These are phyloP conservation scores for Chlorencoelia australis DNA, from an alignment of 2,329 filamentous ascomycete species.

Conservation along the genomic window DNA sequence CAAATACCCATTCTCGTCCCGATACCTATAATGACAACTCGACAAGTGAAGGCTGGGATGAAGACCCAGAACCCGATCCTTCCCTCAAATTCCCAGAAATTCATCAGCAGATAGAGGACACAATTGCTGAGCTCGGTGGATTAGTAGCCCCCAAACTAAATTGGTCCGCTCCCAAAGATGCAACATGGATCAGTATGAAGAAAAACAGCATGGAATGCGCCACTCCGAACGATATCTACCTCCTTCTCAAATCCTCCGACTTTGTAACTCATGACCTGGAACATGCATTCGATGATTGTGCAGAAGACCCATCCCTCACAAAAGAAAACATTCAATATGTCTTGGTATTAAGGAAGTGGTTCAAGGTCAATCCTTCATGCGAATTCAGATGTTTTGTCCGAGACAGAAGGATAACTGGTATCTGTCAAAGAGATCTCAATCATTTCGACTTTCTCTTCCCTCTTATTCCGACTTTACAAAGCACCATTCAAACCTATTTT, in stretches of 20 bases:
- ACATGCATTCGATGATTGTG: slow-evolving; percentile 77
- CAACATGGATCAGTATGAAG: slow-evolving; percentile 78
- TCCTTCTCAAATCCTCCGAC: slow-evolving; percentile 87
- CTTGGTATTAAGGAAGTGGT: slow-evolving; percentile 78
- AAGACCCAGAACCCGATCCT: slow-evolving; percentile 26
- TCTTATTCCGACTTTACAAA: slow-evolving; percentile 55
- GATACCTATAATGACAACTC: slow-evolving; percentile 29
- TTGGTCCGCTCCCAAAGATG: slow-evolving; percentile 95
- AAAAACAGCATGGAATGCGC: slow-evolving; percentile 87
- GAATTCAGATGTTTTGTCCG: slow-evolving; percentile 97
- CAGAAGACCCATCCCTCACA: slow-evolving; percentile 17
- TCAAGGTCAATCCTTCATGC: slow-evolving; percentile 78
- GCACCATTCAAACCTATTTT: slow-evolving; percentile 70
- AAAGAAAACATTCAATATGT: slow-evolving; percentile 34
- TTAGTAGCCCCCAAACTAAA: slow-evolving; percentile 88
- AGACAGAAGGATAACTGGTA: slow-evolving; percentile 65
- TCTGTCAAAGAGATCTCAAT: slow-evolving; percentile 84
- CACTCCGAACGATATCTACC: slow-evolving; percentile 81
- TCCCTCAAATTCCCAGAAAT: slow-evolving; percentile 49
- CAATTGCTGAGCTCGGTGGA: slow-evolving; percentile 73
- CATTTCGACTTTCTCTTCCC: slow-evolving; percentile 70
- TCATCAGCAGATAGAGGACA: slow-evolving; percentile 65
- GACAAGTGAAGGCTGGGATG: slow-evolving; percentile 47
- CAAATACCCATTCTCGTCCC: slow-evolving; percentile 25
- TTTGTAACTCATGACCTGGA: slow-evolving; percentile 92